Percentiles rank a stretch among this genome's conserved stretches.
Evolutionary conservation across 768 basidiomycete species (phyloP).

Genomic region (Galerina marginata): DNA sequence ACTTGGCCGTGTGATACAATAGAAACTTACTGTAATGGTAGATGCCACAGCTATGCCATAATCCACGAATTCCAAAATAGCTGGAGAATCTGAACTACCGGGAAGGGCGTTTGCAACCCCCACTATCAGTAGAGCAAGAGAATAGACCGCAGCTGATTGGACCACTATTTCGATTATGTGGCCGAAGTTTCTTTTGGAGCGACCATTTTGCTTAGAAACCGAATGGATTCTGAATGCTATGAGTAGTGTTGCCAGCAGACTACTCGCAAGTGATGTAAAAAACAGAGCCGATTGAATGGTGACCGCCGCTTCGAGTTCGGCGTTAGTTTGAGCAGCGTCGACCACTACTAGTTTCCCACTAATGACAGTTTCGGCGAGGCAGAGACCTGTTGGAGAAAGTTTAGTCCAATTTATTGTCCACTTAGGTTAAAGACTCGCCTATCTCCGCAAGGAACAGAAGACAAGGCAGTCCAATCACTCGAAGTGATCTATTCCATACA

Average conservation of each 20-base stretch:
- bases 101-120: neutral
- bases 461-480: neutral
- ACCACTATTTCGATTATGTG: neutral
- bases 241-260: neutral
- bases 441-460: neutral
- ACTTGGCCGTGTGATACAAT: no score
- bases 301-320: no score
- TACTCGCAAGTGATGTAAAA: neutral
- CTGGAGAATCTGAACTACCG: no score
- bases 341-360: no score
- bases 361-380: neutral
- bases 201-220: neutral
- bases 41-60: neutral
- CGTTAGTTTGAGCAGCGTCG: no score
- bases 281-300: neutral
- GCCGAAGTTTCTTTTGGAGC: neutral
- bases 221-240: neutral
- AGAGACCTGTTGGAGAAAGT: neutral
- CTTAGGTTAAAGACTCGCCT: neutral
- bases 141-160: conserved; percentile 4
- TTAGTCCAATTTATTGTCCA: neutral
- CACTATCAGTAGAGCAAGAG: neutral
- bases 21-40: neutral
- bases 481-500: neutral
- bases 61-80: no score